Evolutionary conservation across 805 yeast genomes (phyloP).

Genomic region (Ogataea thermomethanolica): DNA sequence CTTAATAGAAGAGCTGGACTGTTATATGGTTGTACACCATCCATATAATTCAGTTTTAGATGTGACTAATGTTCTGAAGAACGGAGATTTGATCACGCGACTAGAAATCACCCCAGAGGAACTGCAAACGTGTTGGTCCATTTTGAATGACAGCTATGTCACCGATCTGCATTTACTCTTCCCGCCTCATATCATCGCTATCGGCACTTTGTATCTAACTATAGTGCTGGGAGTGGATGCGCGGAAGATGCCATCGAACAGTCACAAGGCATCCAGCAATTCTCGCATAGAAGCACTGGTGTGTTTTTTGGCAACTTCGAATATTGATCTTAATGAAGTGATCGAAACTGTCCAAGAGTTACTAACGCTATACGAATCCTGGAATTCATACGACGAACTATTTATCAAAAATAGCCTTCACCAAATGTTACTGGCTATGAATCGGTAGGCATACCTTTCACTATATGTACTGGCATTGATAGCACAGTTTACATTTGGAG

Average conservation of each 20-base stretch:
- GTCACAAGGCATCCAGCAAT: constrained; percentile 10
- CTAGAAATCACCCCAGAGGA: constrained; percentile 55
- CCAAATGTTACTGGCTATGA: constrained; percentile 27
- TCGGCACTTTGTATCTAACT: constrained; percentile 77
- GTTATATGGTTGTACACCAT: constrained; percentile 69
- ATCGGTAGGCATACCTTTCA: constrained; percentile 6
- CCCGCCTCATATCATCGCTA: constrained; percentile 88
- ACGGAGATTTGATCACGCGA: constrained; percentile 20
- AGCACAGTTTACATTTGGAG: background rate
- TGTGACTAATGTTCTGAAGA: constrained; percentile 42
- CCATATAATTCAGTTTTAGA: constrained; percentile 65
- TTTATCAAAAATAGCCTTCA: constrained; percentile 49
- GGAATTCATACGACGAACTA: constrained; percentile 83
- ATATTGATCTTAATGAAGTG: constrained; percentile 72
- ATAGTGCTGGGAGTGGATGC: constrained; percentile 49
- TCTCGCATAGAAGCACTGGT: constrained; percentile 53
- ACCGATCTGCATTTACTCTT: constrained; percentile 79
- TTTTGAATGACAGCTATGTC: constrained; percentile 83
- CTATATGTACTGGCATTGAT: no score
- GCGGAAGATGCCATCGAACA: background rate
- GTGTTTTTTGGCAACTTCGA: constrained; percentile 68
- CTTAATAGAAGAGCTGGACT: constrained; percentile 79
- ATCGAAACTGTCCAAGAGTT: constrained; percentile 83
- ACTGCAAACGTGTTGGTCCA: constrained; percentile 82
- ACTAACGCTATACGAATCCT: constrained; percentile 72